These are phyloP conservation scores for Elsinoe ampelina DNA, from an alignment of 2,329 filamentous ascomycete genomes.

Conservation along the genomic window DNA sequence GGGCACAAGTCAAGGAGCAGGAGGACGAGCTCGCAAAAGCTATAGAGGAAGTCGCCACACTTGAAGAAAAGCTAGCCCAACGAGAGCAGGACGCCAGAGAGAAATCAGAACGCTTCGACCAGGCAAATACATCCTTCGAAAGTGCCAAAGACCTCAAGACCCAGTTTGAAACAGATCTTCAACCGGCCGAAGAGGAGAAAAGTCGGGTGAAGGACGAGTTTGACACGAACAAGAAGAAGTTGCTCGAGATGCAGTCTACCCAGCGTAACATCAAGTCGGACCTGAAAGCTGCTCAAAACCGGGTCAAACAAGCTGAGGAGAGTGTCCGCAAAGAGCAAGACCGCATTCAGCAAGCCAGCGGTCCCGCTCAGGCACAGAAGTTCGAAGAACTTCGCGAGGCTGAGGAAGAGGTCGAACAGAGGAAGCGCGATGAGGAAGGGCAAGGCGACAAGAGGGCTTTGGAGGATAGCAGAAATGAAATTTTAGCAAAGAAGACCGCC, in stretches of 20 bases:
- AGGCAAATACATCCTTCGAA: constrained; percentile 33
- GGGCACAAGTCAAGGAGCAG: constrained; percentile 73
- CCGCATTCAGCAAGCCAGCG: constrained; percentile 54
- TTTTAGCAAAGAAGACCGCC: constrained; percentile 26
- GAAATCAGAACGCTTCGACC: constrained; percentile 35
- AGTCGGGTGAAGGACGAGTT: constrained; percentile 44
- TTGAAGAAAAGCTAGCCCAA: constrained; percentile 41
- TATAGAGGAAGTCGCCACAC: constrained; percentile 23
- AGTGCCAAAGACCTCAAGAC: constrained; percentile 29
- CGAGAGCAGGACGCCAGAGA: constrained; percentile 37
- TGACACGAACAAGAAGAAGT: constrained; percentile 28
- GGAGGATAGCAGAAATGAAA: constrained; percentile 19
- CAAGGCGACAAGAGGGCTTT: constrained; percentile 31
- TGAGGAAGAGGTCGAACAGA: constrained; percentile 16
- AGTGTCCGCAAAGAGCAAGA: constrained; percentile 48
- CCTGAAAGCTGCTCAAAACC: constrained; percentile 44
- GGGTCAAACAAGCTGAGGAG: constrained; percentile 33
- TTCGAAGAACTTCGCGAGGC: constrained; percentile 51
- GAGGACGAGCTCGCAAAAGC: constrained; percentile 41
- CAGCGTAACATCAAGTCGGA: constrained; percentile 56
- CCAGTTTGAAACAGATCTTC: constrained; percentile 29
- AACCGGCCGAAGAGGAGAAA: constrained; percentile 39
- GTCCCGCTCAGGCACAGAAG: constrained; percentile 58
- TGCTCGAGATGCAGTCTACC: constrained; percentile 35
- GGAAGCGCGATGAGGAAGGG: constrained; percentile 41